Base-by-base conservation (phyloP, 306 rosid species). In the Luffa aegyptiaca region DNA sequence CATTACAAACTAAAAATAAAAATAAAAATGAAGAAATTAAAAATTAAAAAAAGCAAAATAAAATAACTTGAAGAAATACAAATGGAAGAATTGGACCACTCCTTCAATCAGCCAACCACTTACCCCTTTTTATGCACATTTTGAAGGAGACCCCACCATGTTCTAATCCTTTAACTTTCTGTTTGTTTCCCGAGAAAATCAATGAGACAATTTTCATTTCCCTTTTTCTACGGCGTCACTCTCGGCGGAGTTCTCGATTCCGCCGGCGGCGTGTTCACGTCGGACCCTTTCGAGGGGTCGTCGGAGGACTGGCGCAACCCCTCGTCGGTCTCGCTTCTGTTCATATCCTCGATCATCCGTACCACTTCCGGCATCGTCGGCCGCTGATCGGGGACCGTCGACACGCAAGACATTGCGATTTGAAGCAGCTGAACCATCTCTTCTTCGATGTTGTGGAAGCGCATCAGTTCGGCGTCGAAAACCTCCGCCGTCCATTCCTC, bases 401-500 rank as follows among this genome's bases (percentile, higher is more conserved):
- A 90, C 0, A 96, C 99, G n/a, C 99, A 96, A 0, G 96, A 87
- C 99, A 96, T 96, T 0, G 98, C 99, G 4, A 96, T 90, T 58
- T 96, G 99, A 79, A 96, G 77, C 52, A 96, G 75, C 84, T 93
- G 99, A 35, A 96, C 99, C 99, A 96, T 96, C 87, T 96, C 98
- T 21, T 96, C 99, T 56, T 96, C 99, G 0, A 96, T 96, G 82
- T 93, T 96, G 12, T 93, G 92, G 74, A 86, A 91, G 87, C 98
- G 88, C 97, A 96, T 91, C 2, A 96, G 85, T 83, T 96, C 99
- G 0, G 90, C 88, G 14, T 96, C 99, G 42, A 96, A 96, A 7
- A 96, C 99, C 82, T 96, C 99, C 1, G 99, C 99, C 5, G 99
- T 96, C 99, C 99, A 96, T 46, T 96, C 99, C 69, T 96, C 99